phyloP scores from a whole-genome alignment of 345 rosid genomes.

The Clausena lansium region DNA sequence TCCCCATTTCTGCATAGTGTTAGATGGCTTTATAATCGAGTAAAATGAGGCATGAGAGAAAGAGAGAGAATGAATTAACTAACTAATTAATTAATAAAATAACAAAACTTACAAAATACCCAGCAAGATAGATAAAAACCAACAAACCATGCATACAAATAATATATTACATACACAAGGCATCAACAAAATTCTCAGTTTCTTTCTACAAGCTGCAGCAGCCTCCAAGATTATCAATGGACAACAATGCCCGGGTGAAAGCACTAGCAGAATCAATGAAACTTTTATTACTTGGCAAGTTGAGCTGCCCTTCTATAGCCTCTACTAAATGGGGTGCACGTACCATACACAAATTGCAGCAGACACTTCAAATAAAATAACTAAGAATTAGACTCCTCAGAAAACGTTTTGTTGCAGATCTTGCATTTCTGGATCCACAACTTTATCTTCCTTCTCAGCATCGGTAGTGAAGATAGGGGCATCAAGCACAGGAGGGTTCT shows the following conservation, averaged over 20 bases:
- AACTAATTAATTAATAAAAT: neutral
- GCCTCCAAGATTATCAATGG: neutral
- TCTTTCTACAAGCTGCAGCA: neutral
- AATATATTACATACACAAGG: neutral
- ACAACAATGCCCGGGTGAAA: neutral
- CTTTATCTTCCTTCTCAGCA: slow-evolving; percentile 44
- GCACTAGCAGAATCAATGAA: neutral
- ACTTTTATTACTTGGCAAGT: neutral
- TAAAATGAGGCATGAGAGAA: neutral
- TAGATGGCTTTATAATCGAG: neutral
- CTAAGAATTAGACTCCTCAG: slow-evolving; percentile 30
- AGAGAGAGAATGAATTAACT: neutral
- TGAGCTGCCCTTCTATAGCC: neutral
- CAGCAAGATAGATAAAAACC: neutral
- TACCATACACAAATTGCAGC: neutral
- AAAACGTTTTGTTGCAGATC: slow-evolving; percentile 79
- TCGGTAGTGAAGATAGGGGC: slow-evolving; percentile 45
- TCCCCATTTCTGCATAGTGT: neutral
- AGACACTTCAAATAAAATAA: neutral
- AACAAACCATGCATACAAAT: neutral
- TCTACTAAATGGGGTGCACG: neutral
- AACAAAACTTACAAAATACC: neutral
- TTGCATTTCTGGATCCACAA: slow-evolving; percentile 55
- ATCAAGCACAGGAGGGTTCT: slow-evolving; percentile 83
- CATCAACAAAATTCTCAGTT: neutral